Evolutionary conservation across 2,329 filamentous ascomycete species (phyloP).

Genomic region (Paecilomyces variotii): DNA sequence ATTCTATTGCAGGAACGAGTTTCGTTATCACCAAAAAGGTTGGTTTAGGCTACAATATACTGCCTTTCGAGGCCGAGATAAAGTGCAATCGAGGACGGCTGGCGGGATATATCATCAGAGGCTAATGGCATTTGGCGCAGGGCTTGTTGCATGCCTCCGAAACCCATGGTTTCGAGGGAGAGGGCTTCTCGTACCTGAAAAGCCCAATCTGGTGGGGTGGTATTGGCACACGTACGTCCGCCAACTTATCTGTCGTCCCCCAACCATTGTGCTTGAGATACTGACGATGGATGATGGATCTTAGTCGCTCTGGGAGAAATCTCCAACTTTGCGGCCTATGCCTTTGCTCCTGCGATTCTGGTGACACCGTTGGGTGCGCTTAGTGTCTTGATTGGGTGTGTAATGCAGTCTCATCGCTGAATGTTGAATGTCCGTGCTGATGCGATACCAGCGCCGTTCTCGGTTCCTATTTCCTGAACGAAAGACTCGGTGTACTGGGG

Average conservation of each 20-base stretch:
- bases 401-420: conserved; percentile 2
- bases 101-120: conserved; percentile 1
- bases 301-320: conserved; percentile 86
- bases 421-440: conserved; percentile 10
- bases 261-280: conserved; percentile 4
- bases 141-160: conserved; percentile 86
- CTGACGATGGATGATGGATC: conserved; percentile 21
- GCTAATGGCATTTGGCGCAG: conserved; percentile 36
- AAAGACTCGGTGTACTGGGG: conserved; percentile 81
- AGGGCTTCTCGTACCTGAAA: conserved; percentile 87
- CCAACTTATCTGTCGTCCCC: conserved; percentile 1
- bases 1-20: conserved; percentile 62
- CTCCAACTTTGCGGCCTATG: conserved; percentile 96
- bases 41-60: conserved; percentile 20
- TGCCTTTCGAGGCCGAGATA: not conserved
- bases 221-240: conserved; percentile 68
- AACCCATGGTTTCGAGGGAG: conserved; percentile 90
- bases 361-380: conserved; percentile 91
- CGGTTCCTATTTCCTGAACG: conserved; percentile 87
- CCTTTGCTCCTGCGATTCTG: conserved; percentile 96
- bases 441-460: conserved; percentile 60
- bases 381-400: conserved; percentile 78
- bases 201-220: conserved; percentile 98
- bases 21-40: conserved; percentile 99
- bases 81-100: not conserved